phyloP scores from a whole-genome alignment of 1,139 yeast species.

The Scheffersomyces segobiensis region DNA sequence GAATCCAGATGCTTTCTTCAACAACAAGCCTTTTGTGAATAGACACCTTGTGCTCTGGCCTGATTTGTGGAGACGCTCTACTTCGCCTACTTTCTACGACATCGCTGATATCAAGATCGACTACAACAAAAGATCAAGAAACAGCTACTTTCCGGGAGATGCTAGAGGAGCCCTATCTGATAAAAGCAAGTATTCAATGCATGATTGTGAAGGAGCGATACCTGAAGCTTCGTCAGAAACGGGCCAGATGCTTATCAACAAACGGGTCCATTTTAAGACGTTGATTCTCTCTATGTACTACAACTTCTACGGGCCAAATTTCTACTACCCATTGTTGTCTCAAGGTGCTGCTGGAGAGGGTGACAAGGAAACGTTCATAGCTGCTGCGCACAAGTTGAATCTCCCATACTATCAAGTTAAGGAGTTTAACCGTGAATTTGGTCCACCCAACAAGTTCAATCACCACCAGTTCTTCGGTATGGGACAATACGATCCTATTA shows the following conservation, averaged over 20 bases:
- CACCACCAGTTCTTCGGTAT: constrained; percentile 32
- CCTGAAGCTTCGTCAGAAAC: constrained; percentile 31
- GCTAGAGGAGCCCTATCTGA: constrained; percentile 15
- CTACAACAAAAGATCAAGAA: constrained; percentile 6
- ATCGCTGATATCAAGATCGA: constrained; percentile 20
- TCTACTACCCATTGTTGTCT: constrained; percentile 32
- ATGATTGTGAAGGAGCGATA: constrained; percentile 36
- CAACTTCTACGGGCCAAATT: constrained; percentile 27
- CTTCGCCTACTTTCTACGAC: constrained; percentile 16
- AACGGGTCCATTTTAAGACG: constrained; percentile 27
- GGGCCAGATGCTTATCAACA: constrained; percentile 37
- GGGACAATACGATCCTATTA: constrained; percentile 42
- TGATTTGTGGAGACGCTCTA: constrained; percentile 24
- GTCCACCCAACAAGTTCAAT: neutral
- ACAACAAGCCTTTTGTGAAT: constrained; percentile 12
- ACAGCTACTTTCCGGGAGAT: constrained; percentile 15
- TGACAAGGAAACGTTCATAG: constrained; percentile 40
- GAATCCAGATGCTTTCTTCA: constrained; percentile 18
- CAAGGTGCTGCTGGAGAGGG: constrained; percentile 42
- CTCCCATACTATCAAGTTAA: constrained; percentile 33
- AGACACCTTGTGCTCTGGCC: constrained; percentile 22
- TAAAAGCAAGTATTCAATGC: constrained; percentile 20
- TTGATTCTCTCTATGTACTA: constrained; percentile 33
- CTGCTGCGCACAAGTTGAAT: constrained; percentile 37
- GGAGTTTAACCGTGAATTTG: constrained; percentile 8